Evolutionary conservation across 2,329 filamentous ascomycete species (phyloP), one percentile per base, ranked within the genome.

Genomic region (Talaromyces sp.): DNA sequence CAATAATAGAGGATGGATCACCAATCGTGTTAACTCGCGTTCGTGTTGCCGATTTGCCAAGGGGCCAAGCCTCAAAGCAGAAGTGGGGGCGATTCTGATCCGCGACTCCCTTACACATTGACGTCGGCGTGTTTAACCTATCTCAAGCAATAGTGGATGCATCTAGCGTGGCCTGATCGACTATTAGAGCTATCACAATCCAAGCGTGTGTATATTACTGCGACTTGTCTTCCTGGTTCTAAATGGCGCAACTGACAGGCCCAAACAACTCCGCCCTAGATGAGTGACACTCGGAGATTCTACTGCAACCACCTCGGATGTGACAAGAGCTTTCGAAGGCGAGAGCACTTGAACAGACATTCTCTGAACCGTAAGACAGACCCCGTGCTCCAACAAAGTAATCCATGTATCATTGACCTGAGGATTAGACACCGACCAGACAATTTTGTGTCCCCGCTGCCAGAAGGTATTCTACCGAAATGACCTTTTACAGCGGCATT

Each of bases 291-390:
- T n/a, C 49, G 31, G 49, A 29, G 49, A 52, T 52, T 52, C 49
- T 52, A 52, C 19, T 52, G 49, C 49, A 52, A 29, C 49, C 26
- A 52, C 27, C 24, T 29, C 14, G 49, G 49, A n/a, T 52, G 49
- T 52, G 49, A 52, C 49, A 52, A 52, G 49, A 52, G 49, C 49
- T 52, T 52, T 52, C 49, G 27, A 2, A 17, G 49, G 14, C 49
- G 49, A 52, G 49, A 52, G 49, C 49, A 52, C 49, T 52, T 52
- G 49, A 52, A 52, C 6, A 52, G 49, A n/a, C 49, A 52, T 52
- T 27, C 49, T 52, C 14, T 52, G 24, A 52, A 52, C 27, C 49
- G 49, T 52, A 52, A 14, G 49, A 11, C 26, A n/a, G 49, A 14
- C 26, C 24, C 6, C 14, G 2, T 27, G 14, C 24, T 29, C 19